These are phyloP conservation scores for Trichoderma asperelloides DNA, from an alignment of 495 filamentous ascomycete species.

Conservation along the genomic window DNA sequence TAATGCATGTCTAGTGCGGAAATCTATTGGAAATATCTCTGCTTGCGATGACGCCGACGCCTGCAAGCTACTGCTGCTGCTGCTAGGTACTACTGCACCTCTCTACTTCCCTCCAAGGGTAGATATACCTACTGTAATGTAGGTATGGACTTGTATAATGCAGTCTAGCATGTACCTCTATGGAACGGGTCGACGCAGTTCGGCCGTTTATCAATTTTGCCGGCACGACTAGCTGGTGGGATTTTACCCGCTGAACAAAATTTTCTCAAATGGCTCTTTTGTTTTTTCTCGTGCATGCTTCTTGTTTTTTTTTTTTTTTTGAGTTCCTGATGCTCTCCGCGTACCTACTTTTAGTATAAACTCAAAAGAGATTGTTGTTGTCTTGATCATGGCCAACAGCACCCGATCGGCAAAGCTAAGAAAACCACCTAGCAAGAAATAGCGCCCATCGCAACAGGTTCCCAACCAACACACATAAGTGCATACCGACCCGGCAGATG, in stretches of 20 bases:
- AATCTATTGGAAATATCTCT: conserved; percentile 4
- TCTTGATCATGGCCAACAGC: too few species aligned
- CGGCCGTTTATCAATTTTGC: conserved; percentile 3
- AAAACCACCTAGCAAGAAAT: too few species aligned
- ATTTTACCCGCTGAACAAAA: neutral
- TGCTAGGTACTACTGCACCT: neutral
- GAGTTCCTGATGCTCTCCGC: neutral
- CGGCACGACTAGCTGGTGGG: neutral
- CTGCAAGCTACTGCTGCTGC: neutral
- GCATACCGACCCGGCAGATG: neutral
- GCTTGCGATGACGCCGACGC: neutral
- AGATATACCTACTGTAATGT: neutral
- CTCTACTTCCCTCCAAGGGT: neutral
- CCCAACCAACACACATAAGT: neutral
- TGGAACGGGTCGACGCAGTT: neutral
- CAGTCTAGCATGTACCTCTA: neutral
- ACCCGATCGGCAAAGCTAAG: too few species aligned
- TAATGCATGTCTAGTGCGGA: conserved; percentile 1
- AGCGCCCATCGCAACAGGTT: too few species aligned
- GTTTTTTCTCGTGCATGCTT: neutral
- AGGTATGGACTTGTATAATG: neutral
- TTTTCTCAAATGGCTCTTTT: neutral
- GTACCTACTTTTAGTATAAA: neutral
- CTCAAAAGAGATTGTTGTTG: too few species aligned
- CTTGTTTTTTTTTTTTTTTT: neutral